Conservation (phyloP, 768 basidiomycete species). For the Ramaria rubella region DNA sequence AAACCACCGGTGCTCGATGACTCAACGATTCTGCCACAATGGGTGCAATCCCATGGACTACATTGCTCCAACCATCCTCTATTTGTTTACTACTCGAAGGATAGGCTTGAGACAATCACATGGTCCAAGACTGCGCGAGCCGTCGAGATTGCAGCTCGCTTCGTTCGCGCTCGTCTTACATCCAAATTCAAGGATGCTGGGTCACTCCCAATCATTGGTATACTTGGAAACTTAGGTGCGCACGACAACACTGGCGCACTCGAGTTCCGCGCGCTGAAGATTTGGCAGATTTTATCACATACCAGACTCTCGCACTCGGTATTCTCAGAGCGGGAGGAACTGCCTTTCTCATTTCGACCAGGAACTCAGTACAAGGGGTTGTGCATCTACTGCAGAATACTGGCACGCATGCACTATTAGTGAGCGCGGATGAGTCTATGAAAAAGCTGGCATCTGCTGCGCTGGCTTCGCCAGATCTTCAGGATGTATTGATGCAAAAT, state of each 20-base stretch:
- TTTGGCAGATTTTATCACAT: constrained; percentile 24
- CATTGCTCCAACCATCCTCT: neutral
- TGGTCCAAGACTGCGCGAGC: constrained; percentile 15
- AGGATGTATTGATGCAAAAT: neutral
- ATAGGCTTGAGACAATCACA: constrained; percentile 7
- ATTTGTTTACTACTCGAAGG: constrained; percentile 21
- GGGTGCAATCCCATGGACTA: neutral
- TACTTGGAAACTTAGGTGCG: neutral
- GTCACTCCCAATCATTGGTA: neutral
- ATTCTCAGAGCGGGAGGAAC: constrained; percentile 15
- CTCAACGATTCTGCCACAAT: neutral
- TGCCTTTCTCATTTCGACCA: constrained; percentile 29
- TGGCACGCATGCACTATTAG: constrained; percentile 18
- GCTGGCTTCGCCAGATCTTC: neutral
- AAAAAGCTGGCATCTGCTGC: constrained; percentile 13
- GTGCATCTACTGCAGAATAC: constrained; percentile 28
- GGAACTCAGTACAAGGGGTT: constrained; percentile 30
- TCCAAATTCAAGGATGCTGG: neutral
- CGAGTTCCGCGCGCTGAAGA: neutral
- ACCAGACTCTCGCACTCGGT: constrained; percentile 6
- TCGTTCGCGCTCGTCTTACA: neutral
- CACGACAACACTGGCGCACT: neutral
- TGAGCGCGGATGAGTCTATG: constrained; percentile 15
- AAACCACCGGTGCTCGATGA: no score
- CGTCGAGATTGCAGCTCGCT: constrained; percentile 9